Conservation (phyloP, 345 rosid species). For the Hypericum perforatum region DNA sequence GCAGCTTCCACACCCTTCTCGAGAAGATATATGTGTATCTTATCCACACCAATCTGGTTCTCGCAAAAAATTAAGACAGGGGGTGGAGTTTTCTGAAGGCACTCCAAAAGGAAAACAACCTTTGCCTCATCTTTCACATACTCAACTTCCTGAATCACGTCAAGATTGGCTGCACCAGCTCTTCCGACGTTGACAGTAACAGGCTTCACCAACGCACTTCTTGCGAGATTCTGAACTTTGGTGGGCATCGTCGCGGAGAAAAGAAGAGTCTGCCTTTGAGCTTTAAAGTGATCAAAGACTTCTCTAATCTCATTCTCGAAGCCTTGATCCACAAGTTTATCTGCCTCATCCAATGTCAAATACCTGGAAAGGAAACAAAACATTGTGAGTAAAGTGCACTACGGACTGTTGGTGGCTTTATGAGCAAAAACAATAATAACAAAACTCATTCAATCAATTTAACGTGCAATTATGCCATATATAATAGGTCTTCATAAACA, state of each 20-base stretch:
- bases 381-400: too few relatives aligned
- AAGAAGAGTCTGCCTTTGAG: slow-evolving; percentile 83
- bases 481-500: too few relatives aligned
- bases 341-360: slow-evolving; percentile 90
- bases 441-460: too few relatives aligned
- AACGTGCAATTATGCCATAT: too few relatives aligned
- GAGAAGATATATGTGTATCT: slow-evolving; percentile 79
- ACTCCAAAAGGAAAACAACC: slow-evolving; percentile 84
- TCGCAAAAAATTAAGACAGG: slow-evolving; percentile 90
- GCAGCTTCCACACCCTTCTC: slow-evolving; percentile 93
- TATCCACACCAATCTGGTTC: slow-evolving; percentile 93
- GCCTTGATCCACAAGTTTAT: slow-evolving; percentile 87
- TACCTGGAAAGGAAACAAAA: slow-evolving; percentile 42
- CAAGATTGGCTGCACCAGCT: slow-evolving; percentile 97
- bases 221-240: slow-evolving; percentile 79
- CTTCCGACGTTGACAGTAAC: slow-evolving; percentile 83
- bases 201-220: slow-evolving; percentile 84
- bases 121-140: slow-evolving; percentile 94
- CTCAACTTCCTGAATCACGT: slow-evolving; percentile 93
- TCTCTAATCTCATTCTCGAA: slow-evolving; percentile 96
- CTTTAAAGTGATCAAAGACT: slow-evolving; percentile 86
- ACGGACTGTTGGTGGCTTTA: too few relatives aligned
- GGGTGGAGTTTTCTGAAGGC: slow-evolving; percentile 89
- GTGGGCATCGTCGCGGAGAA: slow-evolving; percentile 97
- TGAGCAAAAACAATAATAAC: too few relatives aligned